Evolutionary conservation across 768 basidiomycete species (phyloP).

Genomic region (Ramaria sp.): DNA sequence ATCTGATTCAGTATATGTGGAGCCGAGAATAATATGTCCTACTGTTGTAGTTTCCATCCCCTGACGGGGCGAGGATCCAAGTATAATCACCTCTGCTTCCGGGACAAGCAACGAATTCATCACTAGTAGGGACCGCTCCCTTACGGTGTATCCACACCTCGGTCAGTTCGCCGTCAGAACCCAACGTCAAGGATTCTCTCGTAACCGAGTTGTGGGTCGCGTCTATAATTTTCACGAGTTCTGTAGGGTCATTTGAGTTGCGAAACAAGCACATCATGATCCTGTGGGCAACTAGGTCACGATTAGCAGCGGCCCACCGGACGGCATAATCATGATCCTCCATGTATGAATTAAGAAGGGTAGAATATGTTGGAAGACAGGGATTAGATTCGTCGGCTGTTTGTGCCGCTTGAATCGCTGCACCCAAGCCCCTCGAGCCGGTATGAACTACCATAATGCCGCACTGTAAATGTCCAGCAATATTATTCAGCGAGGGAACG

Average conservation of each 20-base stretch:
- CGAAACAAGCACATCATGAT: slow-evolving; percentile 22
- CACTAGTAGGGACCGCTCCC: slow-evolving; percentile 28
- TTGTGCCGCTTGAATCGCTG: slow-evolving; percentile 21
- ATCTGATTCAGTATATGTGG: neutral
- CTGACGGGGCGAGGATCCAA: slow-evolving; percentile 24
- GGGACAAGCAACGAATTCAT: slow-evolving; percentile 26
- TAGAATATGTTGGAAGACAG: slow-evolving; percentile 22
- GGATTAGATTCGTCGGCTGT: slow-evolving; percentile 25
- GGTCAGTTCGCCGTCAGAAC: slow-evolving; percentile 14
- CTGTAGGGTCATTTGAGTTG: neutral
- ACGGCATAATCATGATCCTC: slow-evolving; percentile 27
- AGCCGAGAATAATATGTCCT: neutral
- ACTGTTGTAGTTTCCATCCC: slow-evolving; percentile 28
- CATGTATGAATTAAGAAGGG: slow-evolving; percentile 22
- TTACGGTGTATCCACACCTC: slow-evolving; percentile 30
- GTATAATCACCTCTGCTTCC: slow-evolving; percentile 30
- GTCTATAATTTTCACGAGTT: slow-evolving; percentile 24
- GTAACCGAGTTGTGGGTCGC: slow-evolving; percentile 30
- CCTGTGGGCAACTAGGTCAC: slow-evolving; percentile 28
- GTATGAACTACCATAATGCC: slow-evolving; percentile 25
- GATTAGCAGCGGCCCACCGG: slow-evolving; percentile 28
- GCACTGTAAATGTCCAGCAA: slow-evolving; percentile 9
- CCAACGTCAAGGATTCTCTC: neutral
- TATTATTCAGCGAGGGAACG: too few species aligned
- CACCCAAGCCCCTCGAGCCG: slow-evolving; percentile 28